These are phyloP conservation scores for Leonotis leonurus DNA, from an alignment of 257 asterid species.

Conservation along the genomic window DNA sequence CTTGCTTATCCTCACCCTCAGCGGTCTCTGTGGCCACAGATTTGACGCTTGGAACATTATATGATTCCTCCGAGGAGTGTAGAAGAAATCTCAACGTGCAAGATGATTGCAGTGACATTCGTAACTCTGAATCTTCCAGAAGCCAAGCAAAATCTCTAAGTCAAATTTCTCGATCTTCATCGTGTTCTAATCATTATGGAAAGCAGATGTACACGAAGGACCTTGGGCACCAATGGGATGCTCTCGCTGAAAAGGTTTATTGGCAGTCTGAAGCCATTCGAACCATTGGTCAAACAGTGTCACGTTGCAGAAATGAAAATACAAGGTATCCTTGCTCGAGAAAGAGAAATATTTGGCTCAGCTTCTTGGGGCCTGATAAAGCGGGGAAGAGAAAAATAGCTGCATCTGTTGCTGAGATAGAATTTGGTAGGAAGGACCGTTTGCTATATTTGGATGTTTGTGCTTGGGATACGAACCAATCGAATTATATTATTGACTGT, in stretches of 20 bases:
- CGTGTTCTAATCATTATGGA: constrained; percentile 30
- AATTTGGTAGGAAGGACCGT: constrained; percentile 44
- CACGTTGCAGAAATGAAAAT: constrained; percentile 44
- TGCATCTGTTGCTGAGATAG: constrained; percentile 56
- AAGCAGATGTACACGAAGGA: constrained; percentile 33
- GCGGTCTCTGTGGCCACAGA: constrained; percentile 53
- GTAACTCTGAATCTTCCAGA: constrained; percentile 29
- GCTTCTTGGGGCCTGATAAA: constrained; percentile 79
- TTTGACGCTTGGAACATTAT: constrained; percentile 70
- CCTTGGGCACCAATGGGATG: constrained; percentile 44
- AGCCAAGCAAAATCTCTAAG: constrained; percentile 29
- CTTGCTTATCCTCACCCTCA: constrained; percentile 24
- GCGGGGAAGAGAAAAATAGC: constrained; percentile 76
- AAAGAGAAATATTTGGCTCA: constrained; percentile 73
- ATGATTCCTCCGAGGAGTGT: constrained; percentile 26
- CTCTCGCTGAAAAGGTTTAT: constrained; percentile 52
- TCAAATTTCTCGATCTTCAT: constrained; percentile 32
- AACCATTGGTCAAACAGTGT: constrained; percentile 43
- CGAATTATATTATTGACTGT: constrained; percentile 35
- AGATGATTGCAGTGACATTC: constrained; percentile 22
- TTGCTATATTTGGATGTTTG: constrained; percentile 51
- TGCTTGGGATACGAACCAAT: constrained; percentile 21
- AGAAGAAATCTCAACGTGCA: constrained; percentile 26
- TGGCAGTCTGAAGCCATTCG: constrained; percentile 83
- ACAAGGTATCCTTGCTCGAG: constrained; percentile 28